phyloP scores from a whole-genome alignment of 1,284 basidiomycete species.

The Uromyces viciae-fabae region DNA sequence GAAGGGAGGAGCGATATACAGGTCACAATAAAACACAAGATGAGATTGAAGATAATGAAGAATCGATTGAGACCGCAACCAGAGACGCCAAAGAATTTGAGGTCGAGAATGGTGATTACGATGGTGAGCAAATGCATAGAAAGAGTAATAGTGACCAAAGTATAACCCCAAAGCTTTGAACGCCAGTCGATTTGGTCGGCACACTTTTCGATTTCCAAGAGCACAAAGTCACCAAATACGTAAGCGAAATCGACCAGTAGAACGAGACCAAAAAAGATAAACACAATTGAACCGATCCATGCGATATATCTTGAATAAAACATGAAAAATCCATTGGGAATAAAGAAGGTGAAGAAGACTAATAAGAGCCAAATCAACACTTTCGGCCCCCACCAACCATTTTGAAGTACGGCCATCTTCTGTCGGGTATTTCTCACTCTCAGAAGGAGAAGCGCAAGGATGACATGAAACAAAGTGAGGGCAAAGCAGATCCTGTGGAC shows the following conservation, averaged over 20 bases:
- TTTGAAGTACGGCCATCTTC: slow-evolving; percentile 89
- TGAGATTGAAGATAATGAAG: slow-evolving; percentile 91
- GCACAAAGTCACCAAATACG: slow-evolving; percentile 71
- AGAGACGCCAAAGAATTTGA: slow-evolving; percentile 81
- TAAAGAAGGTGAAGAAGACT: slow-evolving; percentile 77
- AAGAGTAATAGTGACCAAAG: slow-evolving; percentile 87
- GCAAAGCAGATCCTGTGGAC: slow-evolving; percentile 97
- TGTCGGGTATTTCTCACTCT: slow-evolving; percentile 84
- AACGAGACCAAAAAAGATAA: slow-evolving; percentile 91
- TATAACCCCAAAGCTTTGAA: slow-evolving; percentile 92
- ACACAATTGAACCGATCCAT: slow-evolving; percentile 83
- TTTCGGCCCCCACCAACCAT: slow-evolving; percentile 99
- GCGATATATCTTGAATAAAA: slow-evolving; percentile 63
- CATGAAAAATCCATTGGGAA: slow-evolving; percentile 90
- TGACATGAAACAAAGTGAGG: slow-evolving; percentile 78
- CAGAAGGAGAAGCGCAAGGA: slow-evolving; percentile 73
- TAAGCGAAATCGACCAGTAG: slow-evolving; percentile 98
- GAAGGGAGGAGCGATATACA: slow-evolving; percentile 76
- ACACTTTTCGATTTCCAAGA: slow-evolving; percentile 93
- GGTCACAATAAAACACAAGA: slow-evolving; percentile 74
- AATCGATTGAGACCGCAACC: slow-evolving; percentile 87
- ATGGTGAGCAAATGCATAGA: slow-evolving; percentile 79
- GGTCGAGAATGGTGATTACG: slow-evolving; percentile 78
- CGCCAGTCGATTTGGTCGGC: slow-evolving; percentile 63
- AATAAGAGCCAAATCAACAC: slow-evolving; percentile 77